Percentiles rank a stretch among this genome's conserved stretches.
phyloP scores from a whole-genome alignment of 129 eudicot species.

The Flaveria ramosissima region DNA sequence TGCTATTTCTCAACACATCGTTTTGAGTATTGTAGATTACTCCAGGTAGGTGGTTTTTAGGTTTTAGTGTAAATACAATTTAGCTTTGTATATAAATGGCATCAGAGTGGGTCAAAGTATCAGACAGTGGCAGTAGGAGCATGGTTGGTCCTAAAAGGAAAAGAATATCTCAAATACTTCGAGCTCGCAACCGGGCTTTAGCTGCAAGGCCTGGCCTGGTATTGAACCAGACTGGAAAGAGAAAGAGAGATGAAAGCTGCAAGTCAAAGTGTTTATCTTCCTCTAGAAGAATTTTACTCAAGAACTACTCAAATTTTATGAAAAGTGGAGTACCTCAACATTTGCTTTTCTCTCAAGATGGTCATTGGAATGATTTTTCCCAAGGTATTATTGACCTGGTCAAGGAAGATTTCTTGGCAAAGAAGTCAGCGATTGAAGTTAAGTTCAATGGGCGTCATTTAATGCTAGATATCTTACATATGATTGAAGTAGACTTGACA shows the following conservation, averaged over 20 bases:
- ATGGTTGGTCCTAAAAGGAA: conserved; percentile 42
- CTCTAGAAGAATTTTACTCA: conserved; percentile 33
- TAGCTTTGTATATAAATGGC: conserved; percentile 54
- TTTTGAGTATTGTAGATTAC: conserved; percentile 25
- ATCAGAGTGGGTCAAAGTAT: conserved; percentile 43
- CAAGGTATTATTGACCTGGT: conserved; percentile 42
- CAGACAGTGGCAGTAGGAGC: conserved; percentile 37
- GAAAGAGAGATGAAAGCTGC: conserved; percentile 52
- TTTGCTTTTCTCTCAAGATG: conserved; percentile 51
- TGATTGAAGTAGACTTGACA: conserved; percentile 52
- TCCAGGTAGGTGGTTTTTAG: conserved; percentile 30
- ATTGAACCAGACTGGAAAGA: conserved; percentile 44
- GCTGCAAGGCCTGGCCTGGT: conserved; percentile 23
- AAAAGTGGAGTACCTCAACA: conserved; percentile 51
- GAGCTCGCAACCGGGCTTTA: conserved; percentile 30
- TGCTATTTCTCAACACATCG: conserved; percentile 25
- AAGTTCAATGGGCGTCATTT: conserved; percentile 35
- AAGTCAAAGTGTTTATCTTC: conserved; percentile 35
- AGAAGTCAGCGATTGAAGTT: conserved; percentile 50
- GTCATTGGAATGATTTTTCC: conserved; percentile 56
- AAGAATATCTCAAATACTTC: conserved; percentile 32
- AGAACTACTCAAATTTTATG: conserved; percentile 52
- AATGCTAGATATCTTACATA: conserved; percentile 49
- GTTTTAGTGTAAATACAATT: conserved; percentile 38
- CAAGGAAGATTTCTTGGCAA: conserved; percentile 40